Evolutionary conservation across 306 rosid genomes (phyloP), one percentile per base, ranked within the genome.

Genomic region (Ceratonia siliqua): DNA sequence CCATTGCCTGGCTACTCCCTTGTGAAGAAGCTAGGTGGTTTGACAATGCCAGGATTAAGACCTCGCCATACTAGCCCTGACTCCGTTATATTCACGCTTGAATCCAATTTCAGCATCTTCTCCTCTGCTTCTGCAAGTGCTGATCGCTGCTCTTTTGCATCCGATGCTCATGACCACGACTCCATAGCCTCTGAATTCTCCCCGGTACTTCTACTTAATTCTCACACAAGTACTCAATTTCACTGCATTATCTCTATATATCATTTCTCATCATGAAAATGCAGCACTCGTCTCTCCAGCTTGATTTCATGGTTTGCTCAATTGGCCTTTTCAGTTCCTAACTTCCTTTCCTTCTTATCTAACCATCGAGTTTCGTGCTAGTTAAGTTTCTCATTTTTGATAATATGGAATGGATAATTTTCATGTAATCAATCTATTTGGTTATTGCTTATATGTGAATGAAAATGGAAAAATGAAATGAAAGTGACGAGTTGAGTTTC

Each of bases 101-200:
- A 91, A 76, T 94, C 98, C 14, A 94, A 88, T 87, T 77, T 94
- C 75, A 90, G 90, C 62, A 83, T 94, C 78, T 91, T 92, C 83
- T 94, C 98, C 25, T 91, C 98, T 22, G 91, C 96, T 53, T 94
- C 96, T 2, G 97, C 96, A 3, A 88, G 96, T 77, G 98, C 88
- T 4, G 98, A 91, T 59, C 97, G 96, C 17, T 90, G 97, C 66
- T 94, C 98, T 14, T 91, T 88, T 46, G 94, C 97, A 15, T 93
- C 98, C 49, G 97, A 91, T 17, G 87, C 89, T 1, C 92, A 86
- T 27, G 98, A 94, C 61, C 92, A 75, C n/a, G 96, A 91, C 77
- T 91, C 98, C 8, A n/a, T 86, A 54, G 78, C 81, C 80, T 94
- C 98, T 42, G 93, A 94, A 81, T 78, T 90, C 89, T 86, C 98